A percentile compares a stretch with the other conserved stretches of the same genome.
These are phyloP conservation scores for Apiospora koreana DNA, from an alignment of 2,329 filamentous ascomycete genomes.

Conservation along the genomic window DNA sequence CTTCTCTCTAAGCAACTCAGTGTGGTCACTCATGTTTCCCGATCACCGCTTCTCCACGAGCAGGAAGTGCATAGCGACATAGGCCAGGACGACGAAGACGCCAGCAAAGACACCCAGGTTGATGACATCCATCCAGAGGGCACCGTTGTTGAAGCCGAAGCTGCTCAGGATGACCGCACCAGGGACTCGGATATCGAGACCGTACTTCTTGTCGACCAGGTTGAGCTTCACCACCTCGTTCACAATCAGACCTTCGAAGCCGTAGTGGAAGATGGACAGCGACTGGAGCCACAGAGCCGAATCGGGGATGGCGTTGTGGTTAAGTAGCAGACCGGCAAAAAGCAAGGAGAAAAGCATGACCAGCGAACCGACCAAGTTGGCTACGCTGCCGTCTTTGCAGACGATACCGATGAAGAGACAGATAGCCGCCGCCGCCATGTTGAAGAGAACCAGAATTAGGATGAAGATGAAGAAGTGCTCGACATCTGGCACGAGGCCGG, in stretches of 20 bases:
- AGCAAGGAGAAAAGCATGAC: conserved; percentile 97
- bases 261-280: conserved; percentile 97
- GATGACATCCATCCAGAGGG: conserved; percentile 81
- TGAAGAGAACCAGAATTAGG: conserved; percentile 90
- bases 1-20: background rate
- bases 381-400: conserved; percentile 87
- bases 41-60: conserved; percentile 81
- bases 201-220: conserved; percentile 91
- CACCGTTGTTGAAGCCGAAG: conserved; percentile 89
- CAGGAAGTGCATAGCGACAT: conserved; percentile 88
- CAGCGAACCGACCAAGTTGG: conserved; percentile 88
- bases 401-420: conserved; percentile 96
- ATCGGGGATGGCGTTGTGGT: conserved; percentile 88
- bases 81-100: conserved; percentile 84
- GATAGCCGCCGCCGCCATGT: conserved; percentile 88
- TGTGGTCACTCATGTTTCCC: background rate
- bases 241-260: conserved; percentile 93
- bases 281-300: conserved; percentile 88
- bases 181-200: conserved; percentile 93
- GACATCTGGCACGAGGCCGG: conserved; percentile 80
- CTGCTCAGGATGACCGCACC: conserved; percentile 91
- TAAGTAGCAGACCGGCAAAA: conserved; percentile 91
- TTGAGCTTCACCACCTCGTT: conserved; percentile 93
- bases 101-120: conserved; percentile 81
- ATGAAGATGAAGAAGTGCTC: conserved; percentile 89